Percentiles rank a stretch among this genome's conserved stretches.
Conservation (phyloP, 495 filamentous ascomycete genomes). For the Ascobolus immersus region DNA sequence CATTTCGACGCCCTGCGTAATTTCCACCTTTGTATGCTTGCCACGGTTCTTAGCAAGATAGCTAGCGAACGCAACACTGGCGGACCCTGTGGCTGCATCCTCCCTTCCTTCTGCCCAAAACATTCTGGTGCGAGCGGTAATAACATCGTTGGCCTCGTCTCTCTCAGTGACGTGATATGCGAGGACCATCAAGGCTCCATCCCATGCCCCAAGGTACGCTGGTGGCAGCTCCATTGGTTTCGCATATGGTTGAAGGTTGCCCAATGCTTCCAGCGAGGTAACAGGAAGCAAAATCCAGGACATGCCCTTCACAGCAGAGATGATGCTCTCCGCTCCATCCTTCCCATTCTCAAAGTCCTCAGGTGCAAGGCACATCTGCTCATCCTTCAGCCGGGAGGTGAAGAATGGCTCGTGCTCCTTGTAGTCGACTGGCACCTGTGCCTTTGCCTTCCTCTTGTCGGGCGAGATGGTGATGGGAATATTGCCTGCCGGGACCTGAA, state of each 20-base stretch:
- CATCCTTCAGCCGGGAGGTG: neutral
- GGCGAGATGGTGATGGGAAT: slow-evolving; percentile 24
- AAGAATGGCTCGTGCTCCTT: slow-evolving; percentile 29
- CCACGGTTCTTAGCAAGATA: slow-evolving; percentile 28
- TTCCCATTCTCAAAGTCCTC: slow-evolving; percentile 13
- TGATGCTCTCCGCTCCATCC: no score
- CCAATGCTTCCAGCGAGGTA: slow-evolving; percentile 22
- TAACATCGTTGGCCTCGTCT: no score
- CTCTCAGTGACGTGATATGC: no score
- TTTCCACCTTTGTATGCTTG: slow-evolving; percentile 20
- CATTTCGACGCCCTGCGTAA: slow-evolving; percentile 63
- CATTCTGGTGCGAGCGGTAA: slow-evolving; percentile 30
- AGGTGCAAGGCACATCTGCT: slow-evolving; percentile 13
- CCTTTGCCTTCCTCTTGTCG: slow-evolving; percentile 20
- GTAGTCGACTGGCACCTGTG: slow-evolving; percentile 38
- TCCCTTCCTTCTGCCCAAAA: no score
- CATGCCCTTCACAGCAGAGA: slow-evolving; percentile 47
- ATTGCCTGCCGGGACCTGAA: slow-evolving; percentile 38
- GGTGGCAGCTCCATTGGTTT: slow-evolving; percentile 18
- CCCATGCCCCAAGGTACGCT: slow-evolving; percentile 30
- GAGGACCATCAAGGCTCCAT: no score
- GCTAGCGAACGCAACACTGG: slow-evolving; percentile 28
- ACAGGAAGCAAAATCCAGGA: slow-evolving; percentile 33
- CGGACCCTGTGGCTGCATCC: slow-evolving; percentile 46
- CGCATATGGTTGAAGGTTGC: slow-evolving; percentile 11